Base-by-base conservation (phyloP, 148 eudicot species). In the Nepenthes gracilis region DNA sequence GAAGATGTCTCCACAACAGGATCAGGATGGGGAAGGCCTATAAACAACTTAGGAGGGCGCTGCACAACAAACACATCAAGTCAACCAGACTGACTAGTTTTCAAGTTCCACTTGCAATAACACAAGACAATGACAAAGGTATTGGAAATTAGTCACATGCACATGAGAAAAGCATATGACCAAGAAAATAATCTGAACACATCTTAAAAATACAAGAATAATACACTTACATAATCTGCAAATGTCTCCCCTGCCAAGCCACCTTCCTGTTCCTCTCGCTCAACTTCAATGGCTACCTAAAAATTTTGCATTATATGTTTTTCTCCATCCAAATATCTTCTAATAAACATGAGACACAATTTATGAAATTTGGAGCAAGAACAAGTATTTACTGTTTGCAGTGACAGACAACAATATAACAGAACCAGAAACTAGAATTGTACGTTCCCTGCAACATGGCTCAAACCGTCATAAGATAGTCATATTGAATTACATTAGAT, bases 11-110 rank as follows among this genome's bases (percentile, higher is more conserved):
- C 99, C 65, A 94, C 99, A 51, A 94, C 69, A 61, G 95, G 99
- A 79, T 94, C 99, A 34, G 99, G 98, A 69, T 93, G 98, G 12
- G 91, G 96, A 72, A 86, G 85, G 47, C 98, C 98, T 61, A 93
- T 82, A 45, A 95, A 84, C 43, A 93, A 53, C 71, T 84, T 93
- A 53, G 95, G 79, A 75, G 98, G 98, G 34, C 95, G 86, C 98
- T 93, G 91, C 70, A 78, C 10, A 73, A 62, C 61, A 58, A 55
- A 56, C 43, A 63, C 12, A 33, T 62, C 34, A 60, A 23, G 70
- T 64, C 32, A 53, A 15, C 7, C 53, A n/a, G 32, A 54, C 36
- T 12, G 9, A 35, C 48, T 33, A 63, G 35, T 63, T 49, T 33
- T 45, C 43, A 49, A 11, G 14, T 35, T 55, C 33, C 58, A 55